A percentile compares a stretch with the other conserved stretches of the same genome.
phyloP scores from a whole-genome alignment of 2,329 filamentous ascomycete species.

The Hymenoscyphus repandus region DNA sequence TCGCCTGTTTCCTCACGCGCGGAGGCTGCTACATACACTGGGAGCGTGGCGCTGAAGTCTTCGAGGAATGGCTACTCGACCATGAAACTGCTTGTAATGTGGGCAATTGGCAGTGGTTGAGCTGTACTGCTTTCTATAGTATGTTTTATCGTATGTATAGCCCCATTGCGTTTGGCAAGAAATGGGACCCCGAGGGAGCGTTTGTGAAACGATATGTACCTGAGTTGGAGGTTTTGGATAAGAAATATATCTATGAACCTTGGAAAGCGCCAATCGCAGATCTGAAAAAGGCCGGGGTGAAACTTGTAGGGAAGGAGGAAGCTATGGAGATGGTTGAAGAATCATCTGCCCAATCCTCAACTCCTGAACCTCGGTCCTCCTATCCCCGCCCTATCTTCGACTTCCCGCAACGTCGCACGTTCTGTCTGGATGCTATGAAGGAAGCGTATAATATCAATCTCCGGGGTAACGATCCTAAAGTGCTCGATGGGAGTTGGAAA shows the following conservation, averaged over 20 bases:
- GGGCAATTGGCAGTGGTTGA: conserved; percentile 76
- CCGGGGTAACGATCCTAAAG: conserved; percentile 56
- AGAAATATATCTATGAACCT: conserved; percentile 74
- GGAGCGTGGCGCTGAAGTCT: conserved; percentile 74
- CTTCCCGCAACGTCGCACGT: neutral
- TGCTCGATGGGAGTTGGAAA: conserved; percentile 55
- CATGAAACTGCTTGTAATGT: conserved; percentile 70
- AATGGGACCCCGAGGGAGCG: conserved; percentile 65
- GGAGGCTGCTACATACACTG: conserved; percentile 75
- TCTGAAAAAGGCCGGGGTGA: conserved; percentile 42
- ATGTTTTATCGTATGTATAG: conserved; percentile 68
- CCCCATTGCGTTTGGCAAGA: conserved; percentile 67
- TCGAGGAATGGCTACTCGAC: conserved; percentile 70
- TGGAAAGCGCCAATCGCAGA: conserved; percentile 67
- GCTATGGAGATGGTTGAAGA: neutral
- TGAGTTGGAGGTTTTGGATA: conserved; percentile 55
- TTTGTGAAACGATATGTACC: conserved; percentile 64
- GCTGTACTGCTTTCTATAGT: conserved; percentile 68
- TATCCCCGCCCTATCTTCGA: conserved; percentile 4
- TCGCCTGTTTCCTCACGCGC: conserved; percentile 75
- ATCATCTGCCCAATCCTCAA: neutral
- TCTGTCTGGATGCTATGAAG: conserved; percentile 6
- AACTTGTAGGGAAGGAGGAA: neutral
- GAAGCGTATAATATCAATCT: conserved; percentile 42
- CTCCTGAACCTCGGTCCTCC: neutral